Evolutionary conservation across 2,329 filamentous ascomycete species (phyloP), one percentile per base, ranked within the genome.

Genomic region (Verruconis gallopava): DNA sequence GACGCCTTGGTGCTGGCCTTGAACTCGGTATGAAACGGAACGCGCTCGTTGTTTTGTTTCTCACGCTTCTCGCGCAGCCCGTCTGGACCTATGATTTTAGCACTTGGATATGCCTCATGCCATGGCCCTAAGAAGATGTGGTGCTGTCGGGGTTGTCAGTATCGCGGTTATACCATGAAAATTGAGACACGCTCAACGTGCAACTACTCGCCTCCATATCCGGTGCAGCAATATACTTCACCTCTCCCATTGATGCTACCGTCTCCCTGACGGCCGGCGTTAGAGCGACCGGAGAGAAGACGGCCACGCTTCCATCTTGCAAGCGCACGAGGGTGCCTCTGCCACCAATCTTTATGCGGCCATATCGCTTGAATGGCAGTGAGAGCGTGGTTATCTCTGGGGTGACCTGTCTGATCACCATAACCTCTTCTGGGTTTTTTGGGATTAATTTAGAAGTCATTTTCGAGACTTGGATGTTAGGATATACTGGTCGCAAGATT

Each of bases 81-180:
- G 52, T 89, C 79, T 1, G 85, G 82, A 1, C 79, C 89, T 52
- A 96, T 73, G 37, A 98, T 71, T 52, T 79, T 78, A 21, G 89
- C 88, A 33, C 72, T 60, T 0, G 89, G 88, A 58, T 76, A 96
- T 19, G 76, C 82, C 38, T 73, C 66, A 53, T 82, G 77, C 89
- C 91, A 98, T 38, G 84, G 71, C 0, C 82, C 80, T 42, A 98
- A 59, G 67, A 91, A 93, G 58, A 98, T 85, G 71, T 98, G 91
- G 62, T 98, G 91, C 66, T 60, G 42, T 36, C 15, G 17, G 4
- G 3, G 14, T 5, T 43, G 43, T 38, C 17, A 25, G 25, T 3
- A 22, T 32, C 34, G 17, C 4, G 15, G 25, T 30, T n/a, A 37
- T 9, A 15, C 13, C 4, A 17, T 37, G 39, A 36, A 20, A 12